These are phyloP conservation scores for Backusella tuberculispora DNA, from an alignment of 192 early-diverging fungal species.

Conservation along the genomic window DNA sequence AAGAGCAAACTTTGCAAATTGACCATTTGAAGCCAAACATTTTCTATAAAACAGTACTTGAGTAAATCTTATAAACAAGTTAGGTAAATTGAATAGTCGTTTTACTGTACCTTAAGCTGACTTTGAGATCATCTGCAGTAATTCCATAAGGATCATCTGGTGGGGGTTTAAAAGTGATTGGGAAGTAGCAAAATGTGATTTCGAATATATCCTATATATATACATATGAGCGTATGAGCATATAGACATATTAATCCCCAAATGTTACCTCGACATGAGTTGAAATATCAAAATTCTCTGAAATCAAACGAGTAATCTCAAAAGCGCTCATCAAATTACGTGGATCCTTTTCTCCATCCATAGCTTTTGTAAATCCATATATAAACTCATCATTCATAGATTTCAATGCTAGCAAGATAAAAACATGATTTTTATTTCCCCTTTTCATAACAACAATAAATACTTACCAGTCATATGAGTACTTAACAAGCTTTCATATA, in stretches of 20 bases:
- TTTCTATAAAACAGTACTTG: slow-evolving; percentile 40
- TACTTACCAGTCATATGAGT: slow-evolving; percentile 58
- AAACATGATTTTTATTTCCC: slow-evolving; percentile 30
- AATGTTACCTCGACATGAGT: slow-evolving; percentile 68
- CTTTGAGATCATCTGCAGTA: slow-evolving; percentile 90
- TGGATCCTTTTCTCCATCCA: slow-evolving; percentile 99
- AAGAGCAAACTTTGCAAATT: slow-evolving; percentile 81
- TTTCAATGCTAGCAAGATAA: slow-evolving; percentile 54
- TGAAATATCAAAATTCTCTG: slow-evolving; percentile 76
- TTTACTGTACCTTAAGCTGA: slow-evolving; percentile 63
- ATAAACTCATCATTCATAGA: slow-evolving; percentile 74
- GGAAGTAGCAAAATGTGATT: slow-evolving; percentile 98
- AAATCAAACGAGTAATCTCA: slow-evolving; percentile 71
- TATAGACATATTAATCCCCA: background rate
- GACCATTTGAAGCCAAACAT: slow-evolving; percentile 78
- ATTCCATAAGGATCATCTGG: slow-evolving; percentile 96
- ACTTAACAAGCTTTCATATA: slow-evolving; percentile 74
- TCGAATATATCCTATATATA: slow-evolving; percentile 84
- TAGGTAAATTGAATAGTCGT: background rate
- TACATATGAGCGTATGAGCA: slow-evolving; percentile 2
- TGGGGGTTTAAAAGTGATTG: slow-evolving; percentile 97
- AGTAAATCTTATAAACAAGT: background rate
- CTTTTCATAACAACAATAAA: background rate
- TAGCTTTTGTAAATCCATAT: slow-evolving; percentile 78
- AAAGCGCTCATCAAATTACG: slow-evolving; percentile 92